Percentiles rank a stretch among this genome's conserved stretches.
Evolutionary conservation across 2,329 filamentous ascomycete species (phyloP).

Genomic region (Colletotrichum sp.): DNA sequence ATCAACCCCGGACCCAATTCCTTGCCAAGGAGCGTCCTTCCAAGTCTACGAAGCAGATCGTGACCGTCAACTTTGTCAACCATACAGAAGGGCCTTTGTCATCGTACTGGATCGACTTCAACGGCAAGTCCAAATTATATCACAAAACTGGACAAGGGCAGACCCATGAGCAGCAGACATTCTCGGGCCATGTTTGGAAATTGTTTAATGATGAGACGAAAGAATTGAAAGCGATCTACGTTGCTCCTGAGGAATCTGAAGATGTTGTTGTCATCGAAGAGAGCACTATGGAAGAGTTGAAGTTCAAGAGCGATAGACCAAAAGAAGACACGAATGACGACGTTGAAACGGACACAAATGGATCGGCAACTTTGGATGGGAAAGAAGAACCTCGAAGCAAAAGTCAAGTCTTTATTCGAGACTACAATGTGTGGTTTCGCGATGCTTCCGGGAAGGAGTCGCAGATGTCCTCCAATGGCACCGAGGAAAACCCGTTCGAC

Average conservation of each 20-base stretch:
- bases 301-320: neutral
- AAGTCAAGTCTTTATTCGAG: neutral
- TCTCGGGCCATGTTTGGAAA: constrained; percentile 18
- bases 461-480: neutral
- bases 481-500: neutral
- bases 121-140: constrained; percentile 21
- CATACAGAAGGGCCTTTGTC: constrained; percentile 22
- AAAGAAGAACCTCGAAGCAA: neutral
- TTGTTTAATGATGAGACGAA: neutral
- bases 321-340: neutral
- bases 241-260: neutral
- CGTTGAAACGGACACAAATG: neutral
- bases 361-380: neutral
- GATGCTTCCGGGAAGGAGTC: neutral
- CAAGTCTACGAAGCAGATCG: neutral
- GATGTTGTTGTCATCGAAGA: neutral
- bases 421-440: neutral
- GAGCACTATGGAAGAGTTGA: neutral
- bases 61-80: constrained; percentile 29
- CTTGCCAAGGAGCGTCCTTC: constrained; percentile 26
- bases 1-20: constrained; percentile 2
- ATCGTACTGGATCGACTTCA: constrained; percentile 29
- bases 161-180: neutral
- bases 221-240: constrained; percentile 18
- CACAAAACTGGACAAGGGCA: neutral